Evolutionary conservation across 352 stramenopile genomes (phyloP).

Genomic region (Pythium coloratum): DNA sequence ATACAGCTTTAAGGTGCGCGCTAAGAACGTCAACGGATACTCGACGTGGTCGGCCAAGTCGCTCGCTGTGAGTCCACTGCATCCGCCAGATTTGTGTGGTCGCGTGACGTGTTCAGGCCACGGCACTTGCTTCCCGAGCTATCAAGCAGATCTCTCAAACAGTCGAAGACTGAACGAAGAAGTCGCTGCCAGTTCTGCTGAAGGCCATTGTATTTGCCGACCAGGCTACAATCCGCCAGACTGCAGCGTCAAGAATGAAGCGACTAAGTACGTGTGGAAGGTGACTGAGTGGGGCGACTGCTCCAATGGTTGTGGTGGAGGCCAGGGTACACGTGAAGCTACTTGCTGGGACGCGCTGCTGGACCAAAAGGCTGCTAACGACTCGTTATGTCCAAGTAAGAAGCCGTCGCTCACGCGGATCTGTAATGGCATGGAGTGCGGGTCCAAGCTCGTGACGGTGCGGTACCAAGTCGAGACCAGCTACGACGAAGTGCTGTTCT

Average conservation of each 20-base stretch:
- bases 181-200: conserved; percentile 5
- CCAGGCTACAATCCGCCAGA: conserved; percentile 61
- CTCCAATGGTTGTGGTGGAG: conserved; percentile 63
- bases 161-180: background rate
- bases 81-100: conserved; percentile 69
- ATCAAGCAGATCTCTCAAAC: conserved; percentile 28
- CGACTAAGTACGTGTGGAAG: conserved; percentile 46
- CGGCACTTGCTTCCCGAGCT: conserved; percentile 70
- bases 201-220: conserved; percentile 60
- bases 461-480: conserved; percentile 75
- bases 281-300: conserved; percentile 60
- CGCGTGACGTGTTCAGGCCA: conserved; percentile 60
- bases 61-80: conserved; percentile 62
- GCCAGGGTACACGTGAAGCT: conserved; percentile 42
- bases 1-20: conserved; percentile 72
- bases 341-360: conserved; percentile 39
- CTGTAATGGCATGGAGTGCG: conserved; percentile 78
- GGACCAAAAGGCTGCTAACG: conserved; percentile 28
- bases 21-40: conserved; percentile 59
- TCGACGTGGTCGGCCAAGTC: conserved; percentile 78
- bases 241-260: conserved; percentile 56
- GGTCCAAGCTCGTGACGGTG: conserved; percentile 64
- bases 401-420: conserved; percentile 63
- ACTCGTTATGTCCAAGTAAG: conserved; percentile 33
- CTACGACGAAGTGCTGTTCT: conserved; percentile 76